These are phyloP conservation scores for Colletotrichum sp. DNA, from an alignment of 2,329 filamentous ascomycete genomes.

Conservation along the genomic window DNA sequence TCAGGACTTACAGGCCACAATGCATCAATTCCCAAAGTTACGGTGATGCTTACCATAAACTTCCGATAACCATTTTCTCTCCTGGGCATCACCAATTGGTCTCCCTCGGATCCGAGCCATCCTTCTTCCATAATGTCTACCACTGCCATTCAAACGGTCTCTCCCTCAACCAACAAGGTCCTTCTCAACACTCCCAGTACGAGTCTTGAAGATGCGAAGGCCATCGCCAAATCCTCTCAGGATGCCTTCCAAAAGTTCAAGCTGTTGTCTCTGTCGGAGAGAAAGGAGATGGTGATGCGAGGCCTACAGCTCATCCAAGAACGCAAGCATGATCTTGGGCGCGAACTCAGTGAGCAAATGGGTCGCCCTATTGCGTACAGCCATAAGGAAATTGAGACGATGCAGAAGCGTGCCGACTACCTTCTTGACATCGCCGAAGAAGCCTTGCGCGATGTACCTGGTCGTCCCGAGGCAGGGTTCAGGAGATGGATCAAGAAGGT, in stretches of 20 bases:
- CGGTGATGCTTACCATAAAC: neutral
- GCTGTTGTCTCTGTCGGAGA: conserved; percentile 55
- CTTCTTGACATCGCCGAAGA: conserved; percentile 67
- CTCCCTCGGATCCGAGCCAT: accelerated
- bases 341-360: conserved; percentile 76
- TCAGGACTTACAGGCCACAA: neutral
- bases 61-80: neutral
- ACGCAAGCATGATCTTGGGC: conserved; percentile 65
- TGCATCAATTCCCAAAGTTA: neutral
- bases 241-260: conserved; percentile 61
- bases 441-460: conserved; percentile 63
- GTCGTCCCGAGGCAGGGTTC: conserved; percentile 69
- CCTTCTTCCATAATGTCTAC: neutral
- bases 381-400: conserved; percentile 68
- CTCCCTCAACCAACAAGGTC: neutral
- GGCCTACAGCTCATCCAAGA: conserved; percentile 49
- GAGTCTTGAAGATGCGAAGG: neutral
- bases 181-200: neutral
- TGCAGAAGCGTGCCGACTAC: conserved; percentile 69
- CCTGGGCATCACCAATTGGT: neutral
- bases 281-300: conserved; percentile 54
- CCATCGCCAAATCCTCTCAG: conserved; percentile 60
- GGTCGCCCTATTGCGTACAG: conserved; percentile 72
- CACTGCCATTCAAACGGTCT: neutral
- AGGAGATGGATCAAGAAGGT: conserved; percentile 70